Conservation (phyloP, 805 yeast species). For the Yarrowia divulgata region DNA sequence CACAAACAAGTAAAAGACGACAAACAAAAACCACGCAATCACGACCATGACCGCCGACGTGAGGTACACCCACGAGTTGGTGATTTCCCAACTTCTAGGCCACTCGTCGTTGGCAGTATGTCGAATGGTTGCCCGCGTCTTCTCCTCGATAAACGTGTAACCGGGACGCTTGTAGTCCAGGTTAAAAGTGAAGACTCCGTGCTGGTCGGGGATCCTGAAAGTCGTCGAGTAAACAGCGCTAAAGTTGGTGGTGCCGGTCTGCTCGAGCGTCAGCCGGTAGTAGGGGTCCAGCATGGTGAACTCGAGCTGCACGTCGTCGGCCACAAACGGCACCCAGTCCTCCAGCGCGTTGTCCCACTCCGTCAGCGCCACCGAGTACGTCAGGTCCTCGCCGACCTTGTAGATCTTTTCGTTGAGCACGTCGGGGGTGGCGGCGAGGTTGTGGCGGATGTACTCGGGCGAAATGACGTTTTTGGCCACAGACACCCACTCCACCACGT, state of each 20-base stretch:
- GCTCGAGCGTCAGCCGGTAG: conserved; percentile 73
- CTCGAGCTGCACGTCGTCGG: conserved; percentile 76
- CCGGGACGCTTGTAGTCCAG: conserved; percentile 83
- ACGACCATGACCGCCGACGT: conserved; percentile 74
- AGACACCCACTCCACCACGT: conserved; percentile 73
- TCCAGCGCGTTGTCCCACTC: conserved; percentile 56
- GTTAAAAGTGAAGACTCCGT: conserved; percentile 91
- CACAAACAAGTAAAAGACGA: conserved; percentile 61
- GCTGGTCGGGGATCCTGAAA: conserved; percentile 90
- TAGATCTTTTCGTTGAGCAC: conserved; percentile 55
- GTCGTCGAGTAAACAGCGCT: conserved; percentile 56
- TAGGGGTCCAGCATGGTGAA: conserved; percentile 94
- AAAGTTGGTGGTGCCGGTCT: conserved; percentile 52
- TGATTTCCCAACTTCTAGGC: conserved; percentile 89
- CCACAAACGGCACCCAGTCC: conserved; percentile 72
- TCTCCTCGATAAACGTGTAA: conserved; percentile 67
- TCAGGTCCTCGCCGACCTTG: conserved; percentile 75
- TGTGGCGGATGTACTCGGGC: conserved; percentile 61
- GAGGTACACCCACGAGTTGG: conserved; percentile 92
- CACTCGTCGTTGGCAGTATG: conserved; percentile 96
- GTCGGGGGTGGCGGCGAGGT: conserved; percentile 53
- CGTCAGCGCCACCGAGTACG: conserved; percentile 57
- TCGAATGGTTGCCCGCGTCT: conserved; percentile 79
- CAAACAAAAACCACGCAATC: conserved; percentile 77
- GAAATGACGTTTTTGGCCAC: conserved; percentile 70